Conservation (phyloP, 2,329 filamentous ascomycete species). For the Pyrenochaeta sp. region DNA sequence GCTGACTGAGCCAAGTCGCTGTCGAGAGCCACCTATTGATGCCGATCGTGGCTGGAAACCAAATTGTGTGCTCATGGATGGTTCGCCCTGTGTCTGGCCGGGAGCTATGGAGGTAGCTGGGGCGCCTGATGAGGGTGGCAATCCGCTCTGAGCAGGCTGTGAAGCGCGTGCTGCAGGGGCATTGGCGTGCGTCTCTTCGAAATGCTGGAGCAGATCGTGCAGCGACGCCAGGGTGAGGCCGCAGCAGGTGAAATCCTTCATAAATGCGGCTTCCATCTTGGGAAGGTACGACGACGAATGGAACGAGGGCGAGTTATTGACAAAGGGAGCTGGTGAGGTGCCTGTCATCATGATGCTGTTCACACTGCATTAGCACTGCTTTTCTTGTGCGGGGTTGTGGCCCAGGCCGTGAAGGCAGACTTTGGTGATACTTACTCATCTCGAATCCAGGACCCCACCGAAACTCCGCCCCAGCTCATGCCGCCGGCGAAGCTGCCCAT, state of each 20-base stretch:
- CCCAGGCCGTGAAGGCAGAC: neutral
- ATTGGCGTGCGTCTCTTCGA: conserved; percentile 91
- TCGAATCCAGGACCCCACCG: conserved; percentile 94
- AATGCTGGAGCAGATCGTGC: conserved; percentile 94
- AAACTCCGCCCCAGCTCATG: conserved; percentile 97
- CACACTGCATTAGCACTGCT: conserved; percentile 30
- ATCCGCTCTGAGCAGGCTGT: conserved; percentile 56
- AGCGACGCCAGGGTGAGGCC: conserved; percentile 87
- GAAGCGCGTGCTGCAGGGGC: conserved; percentile 63
- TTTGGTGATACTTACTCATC: conserved; percentile 81
- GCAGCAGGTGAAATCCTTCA: conserved; percentile 97
- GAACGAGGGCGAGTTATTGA: conserved; percentile 87
- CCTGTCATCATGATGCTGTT: conserved; percentile 91
- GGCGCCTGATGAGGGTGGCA: conserved; percentile 40
- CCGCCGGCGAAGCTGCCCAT: conserved; percentile 73
- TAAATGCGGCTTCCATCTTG: conserved; percentile 96
- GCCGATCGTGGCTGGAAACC: conserved; percentile 53
- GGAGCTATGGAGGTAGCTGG: conserved; percentile 49
- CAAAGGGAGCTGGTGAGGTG: conserved; percentile 84
- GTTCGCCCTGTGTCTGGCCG: conserved; percentile 55
- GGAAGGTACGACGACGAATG: conserved; percentile 97
- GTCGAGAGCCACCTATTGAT: conserved; percentile 45
- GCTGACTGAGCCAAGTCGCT: conserved; percentile 52
- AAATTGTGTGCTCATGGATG: conserved; percentile 46
- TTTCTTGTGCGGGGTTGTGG: conserved; percentile 1